A percentile compares a stretch with the other conserved stretches of the same genome.
Conservation (phyloP, 1,139 yeast species). For the Suhomyces bolitotheri region DNA sequence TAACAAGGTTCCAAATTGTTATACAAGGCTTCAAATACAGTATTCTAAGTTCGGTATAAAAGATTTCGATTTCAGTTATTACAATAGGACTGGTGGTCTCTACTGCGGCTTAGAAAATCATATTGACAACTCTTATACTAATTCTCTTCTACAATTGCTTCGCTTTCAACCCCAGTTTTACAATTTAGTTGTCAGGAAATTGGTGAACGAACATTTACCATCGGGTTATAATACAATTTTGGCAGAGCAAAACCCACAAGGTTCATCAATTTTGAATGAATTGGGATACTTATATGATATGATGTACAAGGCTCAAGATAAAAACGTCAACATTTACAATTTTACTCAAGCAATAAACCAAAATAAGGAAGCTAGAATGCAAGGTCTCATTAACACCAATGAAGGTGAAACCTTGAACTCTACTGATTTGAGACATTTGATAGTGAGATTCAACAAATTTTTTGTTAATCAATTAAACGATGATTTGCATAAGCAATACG, state of each 20-base stretch:
- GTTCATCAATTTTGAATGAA: slow-evolving; percentile 68
- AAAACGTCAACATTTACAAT: slow-evolving; percentile 70
- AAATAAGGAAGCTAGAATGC: slow-evolving; percentile 44
- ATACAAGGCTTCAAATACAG: slow-evolving; percentile 70
- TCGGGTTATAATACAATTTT: slow-evolving; percentile 33
- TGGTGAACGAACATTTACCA: slow-evolving; percentile 61
- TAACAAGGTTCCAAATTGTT: slow-evolving; percentile 61
- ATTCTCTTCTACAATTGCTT: slow-evolving; percentile 79
- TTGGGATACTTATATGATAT: slow-evolving; percentile 88
- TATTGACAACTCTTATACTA: slow-evolving; percentile 77
- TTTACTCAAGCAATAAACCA: slow-evolving; percentile 54
- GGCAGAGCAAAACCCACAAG: slow-evolving; percentile 35
- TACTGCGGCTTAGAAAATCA: slow-evolving; percentile 91
- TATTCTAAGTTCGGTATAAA: slow-evolving; percentile 91
- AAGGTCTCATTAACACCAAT: slow-evolving; percentile 56
- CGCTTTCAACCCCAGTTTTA: slow-evolving; percentile 74
- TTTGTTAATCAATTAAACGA: slow-evolving; percentile 42
- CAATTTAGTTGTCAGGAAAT: slow-evolving; percentile 57
- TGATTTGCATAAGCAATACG: slow-evolving; percentile 45
- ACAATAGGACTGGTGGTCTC: slow-evolving; percentile 58
- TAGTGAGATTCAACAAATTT: slow-evolving; percentile 61
- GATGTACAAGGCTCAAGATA: slow-evolving; percentile 79
- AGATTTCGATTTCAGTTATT: slow-evolving; percentile 87
- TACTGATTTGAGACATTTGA: slow-evolving; percentile 37
- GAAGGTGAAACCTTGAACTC: slow-evolving; percentile 41